Percentiles rank a stretch among this genome's conserved stretches.
phyloP scores from a whole-genome alignment of 768 basidiomycete genomes.

The Pisolithus microcarpus region DNA sequence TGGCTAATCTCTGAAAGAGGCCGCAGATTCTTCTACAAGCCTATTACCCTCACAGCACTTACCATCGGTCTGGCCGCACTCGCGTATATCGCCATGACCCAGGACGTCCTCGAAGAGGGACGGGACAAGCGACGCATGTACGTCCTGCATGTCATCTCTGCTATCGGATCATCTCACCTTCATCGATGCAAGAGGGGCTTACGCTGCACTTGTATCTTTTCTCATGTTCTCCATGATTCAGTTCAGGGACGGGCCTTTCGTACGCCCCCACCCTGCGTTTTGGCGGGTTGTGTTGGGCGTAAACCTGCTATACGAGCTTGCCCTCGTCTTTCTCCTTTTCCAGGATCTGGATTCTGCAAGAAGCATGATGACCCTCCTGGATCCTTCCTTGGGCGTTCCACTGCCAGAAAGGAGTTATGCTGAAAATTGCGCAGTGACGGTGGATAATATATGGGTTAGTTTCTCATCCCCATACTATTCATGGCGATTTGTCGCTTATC shows the following conservation, averaged over 20 bases:
- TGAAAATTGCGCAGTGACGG: slow-evolving; percentile 65
- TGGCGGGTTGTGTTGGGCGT: slow-evolving; percentile 76
- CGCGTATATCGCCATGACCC: slow-evolving; percentile 76
- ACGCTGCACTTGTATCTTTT: slow-evolving; percentile 68
- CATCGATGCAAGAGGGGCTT: slow-evolving; percentile 51
- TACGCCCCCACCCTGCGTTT: slow-evolving; percentile 82
- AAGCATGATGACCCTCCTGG: slow-evolving; percentile 72
- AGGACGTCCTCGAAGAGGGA: slow-evolving; percentile 81
- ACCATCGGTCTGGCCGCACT: slow-evolving; percentile 57
- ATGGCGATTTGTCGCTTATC: slow-evolving; percentile 2
- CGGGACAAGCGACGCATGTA: slow-evolving; percentile 75
- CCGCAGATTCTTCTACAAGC: slow-evolving; percentile 80
- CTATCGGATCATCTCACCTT: slow-evolving; percentile 4
- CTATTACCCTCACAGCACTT: slow-evolving; percentile 70
- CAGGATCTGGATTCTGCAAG: slow-evolving; percentile 76
- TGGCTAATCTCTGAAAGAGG: neutral
- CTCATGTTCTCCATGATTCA: slow-evolving; percentile 80
- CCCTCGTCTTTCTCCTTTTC: slow-evolving; percentile 78
- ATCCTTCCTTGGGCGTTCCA: slow-evolving; percentile 60
- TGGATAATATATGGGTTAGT: slow-evolving; percentile 60
- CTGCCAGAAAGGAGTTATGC: slow-evolving; percentile 84
- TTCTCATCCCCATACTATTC: neutral
- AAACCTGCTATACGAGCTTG: slow-evolving; percentile 79
- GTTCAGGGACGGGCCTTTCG: slow-evolving; percentile 84
- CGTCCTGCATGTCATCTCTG: slow-evolving; percentile 20